Conservation (phyloP, 1,284 basidiomycete species). For the Waitea zeae region DNA sequence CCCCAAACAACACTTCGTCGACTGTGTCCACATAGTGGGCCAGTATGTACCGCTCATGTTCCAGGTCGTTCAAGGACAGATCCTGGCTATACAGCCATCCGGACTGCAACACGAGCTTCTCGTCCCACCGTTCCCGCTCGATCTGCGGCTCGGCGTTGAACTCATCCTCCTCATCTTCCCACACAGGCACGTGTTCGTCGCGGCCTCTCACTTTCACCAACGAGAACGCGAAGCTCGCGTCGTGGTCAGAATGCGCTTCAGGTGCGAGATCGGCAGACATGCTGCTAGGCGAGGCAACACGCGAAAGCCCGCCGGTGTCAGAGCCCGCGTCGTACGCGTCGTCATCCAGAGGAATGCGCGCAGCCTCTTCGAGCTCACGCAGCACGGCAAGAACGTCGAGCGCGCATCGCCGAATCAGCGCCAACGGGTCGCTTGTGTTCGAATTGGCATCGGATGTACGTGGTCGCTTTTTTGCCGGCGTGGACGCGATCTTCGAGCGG, state of each 20-base stretch:
- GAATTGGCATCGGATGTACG: no score
- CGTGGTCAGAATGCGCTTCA: constrained; percentile 13
- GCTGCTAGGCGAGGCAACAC: constrained; percentile 26
- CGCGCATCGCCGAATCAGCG: constrained; percentile 51
- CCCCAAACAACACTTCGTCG: constrained; percentile 54
- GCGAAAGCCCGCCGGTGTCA: constrained; percentile 26
- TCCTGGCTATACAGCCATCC: constrained; percentile 69
- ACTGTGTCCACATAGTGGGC: constrained; percentile 51
- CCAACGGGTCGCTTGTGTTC: constrained; percentile 38
- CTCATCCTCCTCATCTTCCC: constrained; percentile 56
- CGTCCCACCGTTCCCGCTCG: constrained; percentile 58
- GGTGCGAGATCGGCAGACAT: constrained; percentile 16
- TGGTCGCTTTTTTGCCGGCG: no score
- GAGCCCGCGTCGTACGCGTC: constrained; percentile 63
- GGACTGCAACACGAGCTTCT: constrained; percentile 52
- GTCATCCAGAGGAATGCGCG: constrained; percentile 46
- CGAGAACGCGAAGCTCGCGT: constrained; percentile 44
- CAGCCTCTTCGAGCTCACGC: constrained; percentile 50
- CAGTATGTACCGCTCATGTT: constrained; percentile 38
- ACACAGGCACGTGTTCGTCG: constrained; percentile 50
- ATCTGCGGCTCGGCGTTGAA: constrained; percentile 26
- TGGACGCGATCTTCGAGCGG: constrained; percentile 21
- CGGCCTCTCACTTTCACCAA: constrained; percentile 51
- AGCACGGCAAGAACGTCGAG: constrained; percentile 62
- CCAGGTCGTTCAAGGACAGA: constrained; percentile 32